Conservation (phyloP, 345 rosid species). For the Xanthoceras sorbifolium region DNA sequence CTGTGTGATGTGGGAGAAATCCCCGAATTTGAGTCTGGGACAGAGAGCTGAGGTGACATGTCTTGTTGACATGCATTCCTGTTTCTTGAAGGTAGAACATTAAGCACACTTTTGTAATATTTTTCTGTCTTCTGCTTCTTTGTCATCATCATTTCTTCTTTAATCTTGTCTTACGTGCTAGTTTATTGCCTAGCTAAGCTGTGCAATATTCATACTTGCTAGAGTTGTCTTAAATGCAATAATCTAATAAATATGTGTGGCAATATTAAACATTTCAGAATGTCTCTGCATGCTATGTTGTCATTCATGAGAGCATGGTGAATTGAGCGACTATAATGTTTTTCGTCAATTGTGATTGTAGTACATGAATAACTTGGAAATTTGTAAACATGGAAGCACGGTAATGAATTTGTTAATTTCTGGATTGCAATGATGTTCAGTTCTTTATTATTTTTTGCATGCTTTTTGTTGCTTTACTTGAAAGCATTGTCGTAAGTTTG, state of each 20-base stretch:
- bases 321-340: not conserved
- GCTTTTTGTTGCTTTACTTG: not conserved
- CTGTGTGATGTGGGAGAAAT: conserved; percentile 69
- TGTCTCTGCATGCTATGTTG: not conserved
- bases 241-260: not conserved
- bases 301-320: not conserved
- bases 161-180: not conserved
- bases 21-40: conserved; percentile 80
- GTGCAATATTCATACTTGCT: not conserved
- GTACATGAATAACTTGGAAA: not conserved
- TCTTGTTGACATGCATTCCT: conserved; percentile 70
- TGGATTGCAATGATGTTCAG: not conserved
- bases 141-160: not conserved
- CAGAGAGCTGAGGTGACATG: conserved; percentile 71
- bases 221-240: not conserved
- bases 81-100: conserved; percentile 76
- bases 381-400: not conserved
- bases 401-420: not conserved
- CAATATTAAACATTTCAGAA: not conserved
- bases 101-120: not conserved
- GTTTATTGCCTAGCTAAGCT: conserved; percentile 1
- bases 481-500: not conserved
- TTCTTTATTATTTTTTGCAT: not conserved
- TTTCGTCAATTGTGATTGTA: not conserved
- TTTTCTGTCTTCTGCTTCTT: not conserved